Conservation (phyloP, 2,329 filamentous ascomycete genomes). For the Fusarium sp. region DNA sequence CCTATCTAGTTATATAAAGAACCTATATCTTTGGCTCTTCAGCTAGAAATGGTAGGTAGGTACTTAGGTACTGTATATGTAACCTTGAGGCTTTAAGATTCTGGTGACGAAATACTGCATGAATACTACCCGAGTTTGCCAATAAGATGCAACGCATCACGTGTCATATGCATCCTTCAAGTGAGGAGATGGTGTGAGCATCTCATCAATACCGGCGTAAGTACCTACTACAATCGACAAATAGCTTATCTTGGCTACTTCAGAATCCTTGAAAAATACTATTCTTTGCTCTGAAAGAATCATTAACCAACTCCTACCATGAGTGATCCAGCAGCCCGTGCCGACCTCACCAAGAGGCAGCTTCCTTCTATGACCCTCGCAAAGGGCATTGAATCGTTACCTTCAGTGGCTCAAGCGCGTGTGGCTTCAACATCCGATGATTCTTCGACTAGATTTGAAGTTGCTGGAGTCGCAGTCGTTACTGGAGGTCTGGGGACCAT, state of each 20-base stretch:
- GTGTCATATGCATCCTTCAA: background rate
- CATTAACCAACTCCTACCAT: background rate
- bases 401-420: background rate
- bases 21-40: too few relatives aligned
- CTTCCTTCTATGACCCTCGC: constrained; percentile 26
- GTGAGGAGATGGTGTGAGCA: constrained; percentile 2
- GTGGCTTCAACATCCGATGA: constrained; percentile 14
- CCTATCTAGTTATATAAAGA: too few relatives aligned
- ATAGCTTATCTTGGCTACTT: background rate
- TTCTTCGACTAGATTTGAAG: constrained; percentile 5
- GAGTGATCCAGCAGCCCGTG: constrained; percentile 6
- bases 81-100: background rate
- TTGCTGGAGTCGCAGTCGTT: constrained; percentile 13
- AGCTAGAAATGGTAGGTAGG: too few relatives aligned
- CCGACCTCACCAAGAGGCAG: constrained; percentile 24
- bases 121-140: background rate
- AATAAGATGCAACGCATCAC: constrained; percentile 3
- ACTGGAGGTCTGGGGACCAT: constrained; percentile 16
- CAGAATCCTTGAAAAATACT: background rate
- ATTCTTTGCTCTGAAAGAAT: background rate
- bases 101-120: background rate
- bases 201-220: background rate
- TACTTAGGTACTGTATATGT: too few relatives aligned
- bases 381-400: constrained; percentile 2
- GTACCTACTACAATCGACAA: background rate